Percentiles rank a stretch among this genome's conserved stretches.
phyloP scores from a whole-genome alignment of 495 filamentous ascomycete species.

The Aspergillus taichungensis region DNA sequence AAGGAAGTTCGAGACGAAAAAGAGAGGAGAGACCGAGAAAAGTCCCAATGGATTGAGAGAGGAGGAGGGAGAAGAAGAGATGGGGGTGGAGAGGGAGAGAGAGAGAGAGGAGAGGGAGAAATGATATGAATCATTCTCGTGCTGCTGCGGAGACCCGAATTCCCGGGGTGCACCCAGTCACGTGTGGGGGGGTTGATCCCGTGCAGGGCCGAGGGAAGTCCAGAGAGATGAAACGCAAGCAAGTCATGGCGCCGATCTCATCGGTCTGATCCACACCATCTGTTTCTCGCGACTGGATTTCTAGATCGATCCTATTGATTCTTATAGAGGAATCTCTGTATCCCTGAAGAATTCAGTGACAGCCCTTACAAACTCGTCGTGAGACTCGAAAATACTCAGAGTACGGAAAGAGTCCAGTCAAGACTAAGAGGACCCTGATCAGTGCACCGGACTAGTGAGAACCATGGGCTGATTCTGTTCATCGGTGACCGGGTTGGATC shows the following conservation, averaged over 20 bases:
- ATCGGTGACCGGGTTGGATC: too few species aligned
- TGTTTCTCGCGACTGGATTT: neutral
- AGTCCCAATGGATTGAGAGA: neutral
- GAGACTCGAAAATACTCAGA: too few species aligned
- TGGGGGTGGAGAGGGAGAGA: neutral
- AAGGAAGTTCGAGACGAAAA: neutral
- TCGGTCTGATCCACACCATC: neutral
- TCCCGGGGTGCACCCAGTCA: slow-evolving; percentile 15
- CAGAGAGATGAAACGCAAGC: neutral
- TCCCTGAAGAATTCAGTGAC: too few species aligned
- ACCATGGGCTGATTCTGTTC: too few species aligned
- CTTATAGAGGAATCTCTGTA: too few species aligned
- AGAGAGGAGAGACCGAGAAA: neutral
- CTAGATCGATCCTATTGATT: too few species aligned
- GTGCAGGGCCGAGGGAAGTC: slow-evolving; percentile 14
- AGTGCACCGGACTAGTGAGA: too few species aligned
- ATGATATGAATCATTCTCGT: slow-evolving; percentile 4
- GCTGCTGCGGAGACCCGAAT: slow-evolving; percentile 14
- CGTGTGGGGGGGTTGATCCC: slow-evolving; percentile 19
- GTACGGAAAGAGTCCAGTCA: too few species aligned
- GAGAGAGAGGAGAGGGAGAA: slow-evolving; percentile 7
- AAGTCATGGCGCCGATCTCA: neutral
- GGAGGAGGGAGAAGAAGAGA: neutral
- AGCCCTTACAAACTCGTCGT: too few species aligned
- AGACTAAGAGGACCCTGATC: too few species aligned